Base-by-base conservation (phyloP, 176 grass and related monocot genomes). In the Aechmea fasciata region DNA sequence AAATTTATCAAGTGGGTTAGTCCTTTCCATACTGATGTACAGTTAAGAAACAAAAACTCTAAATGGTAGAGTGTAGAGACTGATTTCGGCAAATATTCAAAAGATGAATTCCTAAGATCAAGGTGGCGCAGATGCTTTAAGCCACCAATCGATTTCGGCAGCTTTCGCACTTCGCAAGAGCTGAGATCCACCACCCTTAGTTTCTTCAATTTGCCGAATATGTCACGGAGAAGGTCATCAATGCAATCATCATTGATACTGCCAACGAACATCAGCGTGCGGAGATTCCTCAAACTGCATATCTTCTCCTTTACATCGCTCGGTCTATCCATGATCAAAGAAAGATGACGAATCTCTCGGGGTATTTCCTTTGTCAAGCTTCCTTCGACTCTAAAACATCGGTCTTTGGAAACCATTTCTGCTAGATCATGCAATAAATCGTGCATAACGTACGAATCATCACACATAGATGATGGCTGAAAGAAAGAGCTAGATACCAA, bases 401-500 rank as follows among this genome's bases (percentile, higher is more conserved):
- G 68, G 19, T 57, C 19, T 65, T 66, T 51, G 19, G 54, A 71
- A 15, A 67, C 52, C 19, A 24, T 12, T 20, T 79, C 11, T 2
- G 77, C 77, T 12, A 79, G 59, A 73, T 66, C 68, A 79, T 72
- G 47, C 11, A 80, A 9, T 5, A 87, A 49, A 47, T 87, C 80
- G 52, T 80, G 85, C 17, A 87, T 13, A 13, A 4, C n/a, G 22
- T 64, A 80, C n/a, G n/a, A n/a, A 1, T 8, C 1, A 0, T 13
- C 17, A 13, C 2, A 0, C 1, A 3, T 57, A 24, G 9, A 11
- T 12, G 9, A 14, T 2, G 5, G 6, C 33, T 87, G 81, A 10
- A 84, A 24, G 26, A 83, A 87, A 28, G 76, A 83, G 28, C 48
- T 15, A 57, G 76, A 69, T 7, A 73, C 1, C 33, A 87, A 76